Evolutionary conservation across 2,329 filamentous ascomycete species (phyloP), one percentile per base, ranked within the genome.

Genomic region (Sclerotiophoma versabilis): DNA sequence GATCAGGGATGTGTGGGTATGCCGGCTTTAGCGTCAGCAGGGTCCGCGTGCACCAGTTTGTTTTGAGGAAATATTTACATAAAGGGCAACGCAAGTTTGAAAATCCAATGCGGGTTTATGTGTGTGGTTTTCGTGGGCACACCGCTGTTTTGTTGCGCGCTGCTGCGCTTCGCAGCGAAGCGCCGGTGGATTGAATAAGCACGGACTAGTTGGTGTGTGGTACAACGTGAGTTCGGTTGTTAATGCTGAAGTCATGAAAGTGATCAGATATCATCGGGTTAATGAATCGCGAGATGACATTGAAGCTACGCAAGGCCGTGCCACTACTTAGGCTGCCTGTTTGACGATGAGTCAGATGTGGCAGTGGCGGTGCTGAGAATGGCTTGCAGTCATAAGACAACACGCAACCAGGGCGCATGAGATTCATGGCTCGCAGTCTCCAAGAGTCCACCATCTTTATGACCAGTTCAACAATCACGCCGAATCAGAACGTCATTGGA

Each of bases 61-160:
- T 32, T 22, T 29, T 20, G 29, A 29, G 22, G 15, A 39, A 22
- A 20, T 5, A 37, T 37, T n/a, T 25, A 26, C 32, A 25, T 5
- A 23, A 42, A 30, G 10, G 19, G 4, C 15, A 30, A 37, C 23
- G 25, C 44, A 9, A 2, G 10, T 29, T 19, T 27, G 36, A 25
- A 25, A 38, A 10, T n/a, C 22, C 11, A 33, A 49, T 43, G 15
- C n/a, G 29, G 22, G 25, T 30, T 39, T 14, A 53, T 39, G 38
- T 47, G 26, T 20, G 38, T 34, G 15, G 33, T 44, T 41, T 26
- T 43, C 37, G 44, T 43, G 17, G 5, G 44, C 44, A 54, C 50
- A 54, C 50, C 50, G 50, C 50, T 46, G 44, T 48, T 48, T 53
- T 25, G 30, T 27, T 37, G 42, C 29, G 34, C 34, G 15, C 20